Conservation (phyloP, 441 rosid genomes). For the Brassica balearica region DNA sequence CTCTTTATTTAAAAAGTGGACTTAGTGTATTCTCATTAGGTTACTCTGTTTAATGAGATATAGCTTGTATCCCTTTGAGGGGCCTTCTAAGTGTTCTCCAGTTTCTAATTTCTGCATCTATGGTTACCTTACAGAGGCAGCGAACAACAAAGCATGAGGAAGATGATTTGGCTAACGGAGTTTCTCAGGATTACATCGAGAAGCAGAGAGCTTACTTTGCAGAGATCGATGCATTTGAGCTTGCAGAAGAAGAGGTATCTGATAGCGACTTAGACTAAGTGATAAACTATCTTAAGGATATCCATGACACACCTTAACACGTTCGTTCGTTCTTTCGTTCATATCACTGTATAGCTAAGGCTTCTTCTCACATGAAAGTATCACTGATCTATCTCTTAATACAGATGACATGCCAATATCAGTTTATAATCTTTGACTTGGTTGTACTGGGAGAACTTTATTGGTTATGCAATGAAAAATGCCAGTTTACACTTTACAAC, state of each 20-base stretch:
- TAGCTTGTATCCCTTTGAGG: conserved; percentile 5
- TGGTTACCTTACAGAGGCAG: conserved; percentile 52
- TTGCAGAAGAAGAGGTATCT: conserved; percentile 73
- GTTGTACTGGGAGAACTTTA: conserved; percentile 5
- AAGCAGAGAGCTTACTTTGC: conserved; percentile 80
- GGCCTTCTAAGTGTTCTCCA: conserved; percentile 15
- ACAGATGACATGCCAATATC: conserved; percentile 12
- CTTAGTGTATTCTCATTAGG: conserved; percentile 15
- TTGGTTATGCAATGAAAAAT: not conserved
- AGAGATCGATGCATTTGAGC: conserved; percentile 77
- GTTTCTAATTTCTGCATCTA: not conserved
- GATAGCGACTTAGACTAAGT: conserved; percentile 57
- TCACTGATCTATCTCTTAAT: conserved; percentile 11
- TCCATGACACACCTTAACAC: conserved; percentile 31
- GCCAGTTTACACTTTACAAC: conserved; percentile 4
- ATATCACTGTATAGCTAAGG: conserved; percentile 42
- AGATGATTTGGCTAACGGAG: conserved; percentile 35
- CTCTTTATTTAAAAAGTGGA: conserved; percentile 1
- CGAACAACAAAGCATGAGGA: conserved; percentile 24
- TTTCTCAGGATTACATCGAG: conserved; percentile 63
- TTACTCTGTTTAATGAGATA: conserved; percentile 12
- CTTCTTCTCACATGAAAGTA: conserved; percentile 20
- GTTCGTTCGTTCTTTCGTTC: conserved; percentile 31
- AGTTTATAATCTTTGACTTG: conserved; percentile 28
- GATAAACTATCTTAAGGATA: conserved; percentile 33